Evolutionary conservation across 768 basidiomycete genomes (phyloP).

Genomic region (Lentinus brumalis): DNA sequence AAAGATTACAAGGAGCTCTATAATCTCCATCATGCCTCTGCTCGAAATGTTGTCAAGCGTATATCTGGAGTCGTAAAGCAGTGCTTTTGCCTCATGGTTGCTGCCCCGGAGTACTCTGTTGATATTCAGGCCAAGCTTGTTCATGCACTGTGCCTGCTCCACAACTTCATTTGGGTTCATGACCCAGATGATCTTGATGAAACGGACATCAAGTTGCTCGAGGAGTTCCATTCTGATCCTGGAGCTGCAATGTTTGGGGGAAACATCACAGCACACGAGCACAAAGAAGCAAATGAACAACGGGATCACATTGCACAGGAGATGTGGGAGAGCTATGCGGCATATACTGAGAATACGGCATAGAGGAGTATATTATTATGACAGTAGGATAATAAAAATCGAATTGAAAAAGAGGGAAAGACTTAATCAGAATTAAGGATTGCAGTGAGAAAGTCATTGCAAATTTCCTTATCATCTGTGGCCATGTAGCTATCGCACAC

Average conservation of each 20-base stretch:
- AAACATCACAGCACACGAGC: not conserved
- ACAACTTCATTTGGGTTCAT: conserved; percentile 36
- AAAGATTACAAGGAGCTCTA: conserved; percentile 20
- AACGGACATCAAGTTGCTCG: not conserved
- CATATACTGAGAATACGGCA: too few species aligned
- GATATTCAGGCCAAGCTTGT: conserved; percentile 31
- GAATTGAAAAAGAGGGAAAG: too few species aligned
- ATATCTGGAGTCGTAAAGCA: conserved; percentile 27
- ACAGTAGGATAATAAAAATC: too few species aligned
- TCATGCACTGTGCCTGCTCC: conserved; percentile 29
- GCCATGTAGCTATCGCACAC: too few species aligned
- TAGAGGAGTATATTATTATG: too few species aligned
- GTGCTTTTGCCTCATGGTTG: conserved; percentile 18
- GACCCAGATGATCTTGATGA: conserved; percentile 10
- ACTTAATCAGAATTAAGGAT: too few species aligned
- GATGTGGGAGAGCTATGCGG: conserved; percentile 33
- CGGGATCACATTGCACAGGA: conserved; percentile 31
- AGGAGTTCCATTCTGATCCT: not conserved
- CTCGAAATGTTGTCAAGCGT: conserved; percentile 25
- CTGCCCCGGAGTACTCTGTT: conserved; percentile 23
- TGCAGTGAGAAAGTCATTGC: too few species aligned
- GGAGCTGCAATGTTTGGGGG: not conserved
- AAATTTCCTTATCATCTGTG: too few species aligned
- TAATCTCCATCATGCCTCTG: conserved; percentile 20
- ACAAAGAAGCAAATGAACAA: conserved; percentile 8